Evolutionary conservation across 768 basidiomycete species (phyloP), one percentile per base, ranked within the genome.

Genomic region (Lyophyllum atratum): DNA sequence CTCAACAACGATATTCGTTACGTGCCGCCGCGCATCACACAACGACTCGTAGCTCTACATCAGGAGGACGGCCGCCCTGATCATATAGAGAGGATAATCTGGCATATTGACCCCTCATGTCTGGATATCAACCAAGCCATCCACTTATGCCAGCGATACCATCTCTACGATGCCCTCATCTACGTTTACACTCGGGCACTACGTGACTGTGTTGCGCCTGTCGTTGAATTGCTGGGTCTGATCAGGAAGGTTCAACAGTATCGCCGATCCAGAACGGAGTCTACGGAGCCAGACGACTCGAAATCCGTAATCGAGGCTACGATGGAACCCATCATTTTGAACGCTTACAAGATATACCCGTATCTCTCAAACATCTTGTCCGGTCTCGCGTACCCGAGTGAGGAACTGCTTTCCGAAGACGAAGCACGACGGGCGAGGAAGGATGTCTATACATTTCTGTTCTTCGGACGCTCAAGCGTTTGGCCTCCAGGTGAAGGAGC

Each of bases 121-220:
- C 74, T 99, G 57, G 97, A 99, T 67, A 87, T 98, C 72, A 92
- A 98, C 66, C 96, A 98, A 73, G 89, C 90, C 4, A 90, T 98
- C 61, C 80, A 72, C 24, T 79, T 99, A 4, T 99, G 97, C 66
- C 89, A 93, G 70, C 80, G 73, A 55, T 83, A 94, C 66, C 81
- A 81, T 25, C 83, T 98, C 4, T 97, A 93, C 75, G 96, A 98
- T 65, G 95, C 96, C 0, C 82, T 98, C 56, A 89, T 96, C 55
- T 95, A 97, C 69, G 87, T 98, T 34, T 96, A 95, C 70, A 96
- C 90, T 10, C 84, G 89, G 45, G 93, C 95, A 3, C 72, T 99
- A 63, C 80, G 77, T 58, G 97, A 99, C 68, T 97, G 89, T 57
- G 87, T 95, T 31, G 85, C 93, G 7, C 96, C 97, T 0, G 74